phyloP scores from a whole-genome alignment of 495 filamentous ascomycete genomes.

The Echria macrotheca region DNA sequence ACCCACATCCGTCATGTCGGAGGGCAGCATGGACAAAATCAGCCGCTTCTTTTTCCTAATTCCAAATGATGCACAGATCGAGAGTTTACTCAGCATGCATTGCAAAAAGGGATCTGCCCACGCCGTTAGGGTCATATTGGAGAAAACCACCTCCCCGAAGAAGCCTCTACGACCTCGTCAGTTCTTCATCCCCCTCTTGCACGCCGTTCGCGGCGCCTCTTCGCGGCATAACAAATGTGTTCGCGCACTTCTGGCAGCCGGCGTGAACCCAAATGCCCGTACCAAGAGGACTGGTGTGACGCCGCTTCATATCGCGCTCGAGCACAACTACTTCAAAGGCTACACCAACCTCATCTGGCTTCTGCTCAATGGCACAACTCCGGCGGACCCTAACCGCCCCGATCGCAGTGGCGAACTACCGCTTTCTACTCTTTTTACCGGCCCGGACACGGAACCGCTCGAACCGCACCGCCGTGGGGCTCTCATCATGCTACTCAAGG shows the following conservation, averaged over 20 bases:
- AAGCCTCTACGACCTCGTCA: no score
- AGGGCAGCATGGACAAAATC: slow-evolving; percentile 1
- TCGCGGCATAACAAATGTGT: slow-evolving; percentile 1
- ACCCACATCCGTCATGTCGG: slow-evolving; percentile 7
- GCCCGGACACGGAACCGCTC: neutral
- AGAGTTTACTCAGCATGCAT: neutral
- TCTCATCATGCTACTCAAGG: neutral
- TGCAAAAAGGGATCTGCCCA: no score
- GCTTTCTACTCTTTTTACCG: neutral
- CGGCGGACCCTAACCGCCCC: neutral
- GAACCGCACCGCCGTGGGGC: neutral
- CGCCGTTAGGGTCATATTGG: neutral
- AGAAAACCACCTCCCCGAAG: no score
- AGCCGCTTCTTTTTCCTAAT: no score
- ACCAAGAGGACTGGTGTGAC: neutral
- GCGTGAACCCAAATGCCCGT: neutral
- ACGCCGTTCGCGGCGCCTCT: neutral
- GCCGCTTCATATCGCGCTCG: neutral
- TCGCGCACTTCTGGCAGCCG: neutral
- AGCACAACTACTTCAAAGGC: neutral
- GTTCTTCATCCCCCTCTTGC: neutral
- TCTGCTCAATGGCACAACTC: no score
- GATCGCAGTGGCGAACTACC: neutral
- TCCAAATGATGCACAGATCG: no score
- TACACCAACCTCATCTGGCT: neutral